Conservation (phyloP, 306 rosid species). For the Alnus glutinosa region DNA sequence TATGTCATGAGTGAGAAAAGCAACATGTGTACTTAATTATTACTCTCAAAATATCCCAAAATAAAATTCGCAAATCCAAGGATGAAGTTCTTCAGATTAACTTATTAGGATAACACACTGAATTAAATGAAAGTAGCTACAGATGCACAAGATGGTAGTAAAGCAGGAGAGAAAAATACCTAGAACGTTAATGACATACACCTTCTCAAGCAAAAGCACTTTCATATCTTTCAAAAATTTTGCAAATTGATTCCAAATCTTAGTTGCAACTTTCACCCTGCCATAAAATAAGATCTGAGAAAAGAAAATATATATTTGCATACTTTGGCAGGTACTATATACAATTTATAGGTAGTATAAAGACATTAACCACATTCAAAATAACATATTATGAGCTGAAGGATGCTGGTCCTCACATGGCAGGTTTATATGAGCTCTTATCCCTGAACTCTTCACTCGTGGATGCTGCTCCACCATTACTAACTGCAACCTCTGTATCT, state of each 20-base stretch:
- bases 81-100: conserved; percentile 17
- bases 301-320: neutral
- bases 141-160: conserved; percentile 16
- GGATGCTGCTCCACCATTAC: conserved; percentile 36
- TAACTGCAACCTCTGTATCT: conserved; percentile 40
- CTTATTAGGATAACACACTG: conserved; percentile 16
- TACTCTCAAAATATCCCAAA: neutral
- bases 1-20: conserved; percentile 7
- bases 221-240: conserved; percentile 61
- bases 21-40: conserved; percentile 3
- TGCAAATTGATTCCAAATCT: conserved; percentile 30
- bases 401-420: conserved; percentile 49
- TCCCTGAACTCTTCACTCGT: conserved; percentile 35
- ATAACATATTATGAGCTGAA: conserved; percentile 18
- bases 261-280: conserved; percentile 41
- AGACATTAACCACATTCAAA: neutral
- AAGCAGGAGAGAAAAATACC: conserved; percentile 51
- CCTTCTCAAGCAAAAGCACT: conserved; percentile 63
- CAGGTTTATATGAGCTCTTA: conserved; percentile 36
- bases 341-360: conserved; percentile 5
- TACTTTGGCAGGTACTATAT: conserved; percentile 12
- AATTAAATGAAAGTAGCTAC: conserved; percentile 9
- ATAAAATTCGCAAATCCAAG: conserved; percentile 4
- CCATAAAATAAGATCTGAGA: conserved; percentile 25
- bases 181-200: conserved; percentile 65